Conservation (phyloP, 1,284 basidiomycete species). For the Irpex lacteus region DNA sequence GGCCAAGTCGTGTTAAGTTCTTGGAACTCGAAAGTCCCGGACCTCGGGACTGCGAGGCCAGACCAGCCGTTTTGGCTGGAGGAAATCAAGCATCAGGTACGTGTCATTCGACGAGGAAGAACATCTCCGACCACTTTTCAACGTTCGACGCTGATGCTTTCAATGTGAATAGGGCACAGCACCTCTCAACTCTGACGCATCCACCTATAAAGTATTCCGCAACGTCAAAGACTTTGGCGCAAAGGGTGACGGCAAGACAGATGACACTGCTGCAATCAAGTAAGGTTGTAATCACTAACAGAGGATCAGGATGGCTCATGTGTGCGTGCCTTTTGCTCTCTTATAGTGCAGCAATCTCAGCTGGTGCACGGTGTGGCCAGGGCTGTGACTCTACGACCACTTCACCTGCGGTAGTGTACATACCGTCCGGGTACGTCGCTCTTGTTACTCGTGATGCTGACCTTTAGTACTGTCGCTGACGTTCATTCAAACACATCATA, state of each 20-base stretch:
- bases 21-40: constrained; percentile 40
- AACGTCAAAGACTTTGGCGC: constrained; percentile 70
- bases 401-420: constrained; percentile 53
- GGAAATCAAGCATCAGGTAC: constrained; percentile 57
- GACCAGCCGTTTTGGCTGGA: constrained; percentile 70
- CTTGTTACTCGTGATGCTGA: constrained; percentile 5
- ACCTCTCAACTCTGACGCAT: constrained; percentile 56
- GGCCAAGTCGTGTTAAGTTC: constrained; percentile 33
- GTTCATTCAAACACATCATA: not conserved
- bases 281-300: constrained; percentile 21
- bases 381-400: constrained; percentile 41
- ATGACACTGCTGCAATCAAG: constrained; percentile 74
- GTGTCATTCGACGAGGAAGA: no score
- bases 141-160: not conserved
- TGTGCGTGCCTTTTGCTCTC: no score
- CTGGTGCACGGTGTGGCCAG: constrained; percentile 53
- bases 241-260: constrained; percentile 63
- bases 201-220: constrained; percentile 67
- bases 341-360: constrained; percentile 50
- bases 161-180: constrained; percentile 44
- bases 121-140: no score
- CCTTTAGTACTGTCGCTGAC: not conserved
- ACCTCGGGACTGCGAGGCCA: constrained; percentile 50
- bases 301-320: no score
- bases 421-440: constrained; percentile 39